Evolutionary conservation across 2,329 filamentous ascomycete genomes (phyloP).

Genomic region (Ceratocystis harringtonii): DNA sequence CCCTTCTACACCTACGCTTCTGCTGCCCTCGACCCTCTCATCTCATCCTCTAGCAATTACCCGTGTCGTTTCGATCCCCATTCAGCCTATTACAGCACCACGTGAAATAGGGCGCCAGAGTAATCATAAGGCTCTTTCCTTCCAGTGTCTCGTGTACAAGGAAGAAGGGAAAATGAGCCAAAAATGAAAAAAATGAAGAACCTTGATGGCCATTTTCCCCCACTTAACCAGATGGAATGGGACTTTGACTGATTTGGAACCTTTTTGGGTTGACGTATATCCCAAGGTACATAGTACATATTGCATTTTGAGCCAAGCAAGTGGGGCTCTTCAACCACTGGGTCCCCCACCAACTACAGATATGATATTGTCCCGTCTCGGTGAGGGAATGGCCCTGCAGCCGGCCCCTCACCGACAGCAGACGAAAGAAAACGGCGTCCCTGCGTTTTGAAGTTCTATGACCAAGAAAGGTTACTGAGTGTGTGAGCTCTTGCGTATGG

Average conservation of each 20-base stretch:
- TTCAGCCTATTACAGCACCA: background rate
- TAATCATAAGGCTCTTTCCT: background rate
- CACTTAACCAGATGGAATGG: constrained; percentile 9
- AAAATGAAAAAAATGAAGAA: constrained; percentile 5
- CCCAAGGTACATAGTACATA: background rate
- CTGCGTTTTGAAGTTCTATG: background rate
- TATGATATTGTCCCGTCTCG: background rate
- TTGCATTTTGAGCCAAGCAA: background rate
- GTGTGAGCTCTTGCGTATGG: too few species aligned
- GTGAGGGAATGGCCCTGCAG: background rate
- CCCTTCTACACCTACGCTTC: background rate
- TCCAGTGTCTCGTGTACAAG: background rate
- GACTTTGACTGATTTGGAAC: constrained; percentile 6
- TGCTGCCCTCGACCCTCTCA: background rate
- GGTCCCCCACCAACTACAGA: background rate
- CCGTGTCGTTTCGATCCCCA: background rate
- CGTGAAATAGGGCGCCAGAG: background rate
- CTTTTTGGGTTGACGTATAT: constrained; percentile 6
- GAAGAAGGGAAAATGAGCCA: background rate
- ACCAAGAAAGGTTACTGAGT: too few species aligned
- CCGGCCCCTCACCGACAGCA: background rate
- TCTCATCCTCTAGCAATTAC: background rate
- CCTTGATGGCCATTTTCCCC: constrained; percentile 15
- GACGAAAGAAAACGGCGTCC: background rate
- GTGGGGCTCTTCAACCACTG: constrained; percentile 2